Base-by-base conservation (phyloP, 352 stramenopile genomes). In the Pythium aquatile region DNA sequence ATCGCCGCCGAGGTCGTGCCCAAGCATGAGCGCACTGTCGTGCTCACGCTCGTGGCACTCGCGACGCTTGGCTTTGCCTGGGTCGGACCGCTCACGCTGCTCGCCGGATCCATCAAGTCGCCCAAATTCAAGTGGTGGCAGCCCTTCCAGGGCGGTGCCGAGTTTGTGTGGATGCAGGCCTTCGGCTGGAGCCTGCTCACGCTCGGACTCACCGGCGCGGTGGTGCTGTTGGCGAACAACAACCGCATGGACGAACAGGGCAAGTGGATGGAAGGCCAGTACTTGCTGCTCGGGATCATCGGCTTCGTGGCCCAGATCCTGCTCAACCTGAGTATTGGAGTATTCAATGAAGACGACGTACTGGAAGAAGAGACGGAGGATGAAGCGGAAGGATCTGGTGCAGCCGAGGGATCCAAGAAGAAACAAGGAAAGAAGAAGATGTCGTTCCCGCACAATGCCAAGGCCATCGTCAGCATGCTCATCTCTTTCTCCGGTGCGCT, bases 121-220 rank as follows among this genome's bases (percentile, higher is more conserved):
- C 61, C 67, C 28, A 63, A 63, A 9, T 87, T 87, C 67, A 76
- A 80, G 57, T 81, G 75, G 77, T 87, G 78, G 78, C 76, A 84
- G 61, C 78, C 76, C 3, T 85, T 87, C 55, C 68, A 82, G 52
- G 78, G 78, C 42, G 77, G 78, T 24, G 61, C 73, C 58, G 73
- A 83, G 63, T 87, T 87, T 65, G 74, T 85, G 48, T 87, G 74
- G 69, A 82, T 87, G 77, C 78, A 87, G 66, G 77, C 78, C 20
- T 80, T 84, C 55, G 78, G 78, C 16, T 87, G 78, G 78, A 80
- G 63, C 32, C 70, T 87, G 20, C 73, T 79, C 48, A 78, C 73
- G 42, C 73, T 85, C 46, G 64, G 81, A 63, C 59, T 87, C 46
- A 75, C 78, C 2, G 65, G 69, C 16, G 61, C 70, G 3, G 63